These are phyloP conservation scores for Coix lacrymajobi DNA, from an alignment of 176 grass and related monocot genomes.

Conservation along the genomic window DNA sequence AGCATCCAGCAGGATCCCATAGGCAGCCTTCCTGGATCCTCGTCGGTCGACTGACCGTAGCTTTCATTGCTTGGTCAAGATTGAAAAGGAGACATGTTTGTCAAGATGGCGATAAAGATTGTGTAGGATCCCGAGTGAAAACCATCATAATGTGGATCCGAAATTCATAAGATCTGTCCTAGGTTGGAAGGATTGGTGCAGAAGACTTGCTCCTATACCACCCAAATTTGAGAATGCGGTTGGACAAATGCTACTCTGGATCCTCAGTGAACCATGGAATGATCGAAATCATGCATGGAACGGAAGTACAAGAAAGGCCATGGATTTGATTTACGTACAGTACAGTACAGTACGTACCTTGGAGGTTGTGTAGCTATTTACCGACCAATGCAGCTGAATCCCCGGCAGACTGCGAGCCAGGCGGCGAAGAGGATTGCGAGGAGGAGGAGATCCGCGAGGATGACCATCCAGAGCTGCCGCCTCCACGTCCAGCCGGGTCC, in stretches of 20 bases:
- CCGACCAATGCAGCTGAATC: conserved; percentile 56
- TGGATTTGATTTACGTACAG: neutral
- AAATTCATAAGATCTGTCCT: neutral
- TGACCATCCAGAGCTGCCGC: conserved; percentile 37
- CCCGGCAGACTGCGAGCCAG: conserved; percentile 48
- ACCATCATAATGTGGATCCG: neutral
- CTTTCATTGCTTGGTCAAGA: neutral
- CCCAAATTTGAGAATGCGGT: neutral
- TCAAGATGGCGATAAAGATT: neutral
- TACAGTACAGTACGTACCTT: conserved; percentile 32
- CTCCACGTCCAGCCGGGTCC: conserved; percentile 22
- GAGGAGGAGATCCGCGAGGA: conserved; percentile 51
- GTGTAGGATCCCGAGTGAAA: neutral
- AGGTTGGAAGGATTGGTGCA: neutral
- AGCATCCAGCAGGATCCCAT: neutral
- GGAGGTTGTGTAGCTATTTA: conserved; percentile 18
- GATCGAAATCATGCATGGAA: neutral
- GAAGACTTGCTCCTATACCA: neutral
- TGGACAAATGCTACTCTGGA: neutral
- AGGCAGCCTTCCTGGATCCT: neutral
- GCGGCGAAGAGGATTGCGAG: conserved; percentile 44
- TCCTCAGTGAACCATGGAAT: neutral
- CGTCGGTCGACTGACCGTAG: neutral
- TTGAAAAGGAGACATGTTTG: neutral
- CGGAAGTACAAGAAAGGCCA: neutral